Evolutionary conservation across 805 yeast species (phyloP).

Genomic region (Zygoascus ofunaensis): DNA sequence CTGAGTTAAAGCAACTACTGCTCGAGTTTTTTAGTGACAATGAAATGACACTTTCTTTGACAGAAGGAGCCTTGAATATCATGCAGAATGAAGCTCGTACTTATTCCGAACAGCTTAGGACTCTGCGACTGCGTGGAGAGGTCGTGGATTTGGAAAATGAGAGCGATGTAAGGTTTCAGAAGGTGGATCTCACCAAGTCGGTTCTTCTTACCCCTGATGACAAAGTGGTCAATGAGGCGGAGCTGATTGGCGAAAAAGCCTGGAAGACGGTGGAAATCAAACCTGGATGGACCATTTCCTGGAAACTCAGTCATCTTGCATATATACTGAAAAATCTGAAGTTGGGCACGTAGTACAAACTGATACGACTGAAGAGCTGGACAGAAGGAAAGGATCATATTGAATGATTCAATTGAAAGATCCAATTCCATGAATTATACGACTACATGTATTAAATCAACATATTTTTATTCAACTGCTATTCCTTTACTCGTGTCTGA

Average conservation of each 20-base stretch:
- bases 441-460: not conserved
- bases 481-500: constrained; percentile 27
- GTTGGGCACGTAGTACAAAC: not conserved
- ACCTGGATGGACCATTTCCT: constrained; percentile 6
- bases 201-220: constrained; percentile 13
- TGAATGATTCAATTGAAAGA: too few relatives aligned
- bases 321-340: constrained; percentile 9
- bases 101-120: constrained; percentile 27
- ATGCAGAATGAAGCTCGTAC: constrained; percentile 43
- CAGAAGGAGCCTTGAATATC: constrained; percentile 46
- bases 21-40: constrained; percentile 55
- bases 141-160: constrained; percentile 20
- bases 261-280: constrained; percentile 20
- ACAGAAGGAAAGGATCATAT: too few relatives aligned
- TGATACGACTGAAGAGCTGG: too few relatives aligned
- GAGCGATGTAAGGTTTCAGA: not conserved
- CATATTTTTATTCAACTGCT: not conserved
- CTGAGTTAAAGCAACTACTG: constrained; percentile 54
- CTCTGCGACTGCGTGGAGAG: constrained; percentile 29
- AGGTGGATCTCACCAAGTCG: constrained; percentile 14
- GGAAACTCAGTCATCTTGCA: constrained; percentile 14
- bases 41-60: constrained; percentile 41
- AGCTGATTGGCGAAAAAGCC: constrained; percentile 23
- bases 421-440: not conserved
- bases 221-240: constrained; percentile 24